phyloP scores from a whole-genome alignment of 2,329 filamentous ascomycete species.

The Paecilomyces dactylethromorphus region DNA sequence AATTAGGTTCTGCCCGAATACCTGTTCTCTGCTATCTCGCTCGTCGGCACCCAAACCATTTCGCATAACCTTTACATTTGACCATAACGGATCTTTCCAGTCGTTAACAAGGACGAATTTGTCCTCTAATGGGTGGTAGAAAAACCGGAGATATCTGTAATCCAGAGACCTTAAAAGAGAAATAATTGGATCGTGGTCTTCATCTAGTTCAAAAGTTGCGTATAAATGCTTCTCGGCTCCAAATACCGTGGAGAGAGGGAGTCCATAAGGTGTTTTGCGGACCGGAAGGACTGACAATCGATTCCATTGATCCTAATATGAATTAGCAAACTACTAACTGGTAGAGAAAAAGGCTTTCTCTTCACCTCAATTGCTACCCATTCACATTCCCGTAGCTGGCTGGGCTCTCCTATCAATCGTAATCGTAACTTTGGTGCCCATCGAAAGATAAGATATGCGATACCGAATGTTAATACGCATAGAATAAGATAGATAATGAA shows the following conservation, averaged over 20 bases:
- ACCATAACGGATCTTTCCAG: slow-evolving; percentile 94
- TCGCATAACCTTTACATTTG: slow-evolving; percentile 65
- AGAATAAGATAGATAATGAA: slow-evolving; percentile 62
- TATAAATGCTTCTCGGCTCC: slow-evolving; percentile 49
- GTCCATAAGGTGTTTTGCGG: slow-evolving; percentile 51
- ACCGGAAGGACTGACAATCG: slow-evolving; percentile 77
- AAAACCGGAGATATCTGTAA: slow-evolving; percentile 91
- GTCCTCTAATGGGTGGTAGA: slow-evolving; percentile 81
- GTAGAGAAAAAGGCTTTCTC: slow-evolving; percentile 22
- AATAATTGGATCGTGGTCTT: slow-evolving; percentile 69
- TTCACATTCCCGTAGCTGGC: slow-evolving; percentile 65
- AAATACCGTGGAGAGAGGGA: slow-evolving; percentile 57
- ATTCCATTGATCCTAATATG: slow-evolving; percentile 77
- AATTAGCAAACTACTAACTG: slow-evolving; percentile 14
- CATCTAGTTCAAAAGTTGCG: slow-evolving; percentile 59
- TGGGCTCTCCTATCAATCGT: slow-evolving; percentile 61
- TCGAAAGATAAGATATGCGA: slow-evolving; percentile 76
- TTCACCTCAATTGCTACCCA: slow-evolving; percentile 88
- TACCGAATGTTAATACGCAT: slow-evolving; percentile 65
- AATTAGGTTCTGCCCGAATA: slow-evolving; percentile 87
- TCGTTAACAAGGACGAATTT: slow-evolving; percentile 80
- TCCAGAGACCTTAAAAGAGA: slow-evolving; percentile 70
- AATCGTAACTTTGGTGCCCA: slow-evolving; percentile 91
- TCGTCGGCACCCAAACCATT: slow-evolving; percentile 82
- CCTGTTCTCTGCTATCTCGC: slow-evolving; percentile 70